These are phyloP conservation scores for Aspergillus flavus DNA, from an alignment of 2,329 filamentous ascomycete genomes.

Conservation along the genomic window DNA sequence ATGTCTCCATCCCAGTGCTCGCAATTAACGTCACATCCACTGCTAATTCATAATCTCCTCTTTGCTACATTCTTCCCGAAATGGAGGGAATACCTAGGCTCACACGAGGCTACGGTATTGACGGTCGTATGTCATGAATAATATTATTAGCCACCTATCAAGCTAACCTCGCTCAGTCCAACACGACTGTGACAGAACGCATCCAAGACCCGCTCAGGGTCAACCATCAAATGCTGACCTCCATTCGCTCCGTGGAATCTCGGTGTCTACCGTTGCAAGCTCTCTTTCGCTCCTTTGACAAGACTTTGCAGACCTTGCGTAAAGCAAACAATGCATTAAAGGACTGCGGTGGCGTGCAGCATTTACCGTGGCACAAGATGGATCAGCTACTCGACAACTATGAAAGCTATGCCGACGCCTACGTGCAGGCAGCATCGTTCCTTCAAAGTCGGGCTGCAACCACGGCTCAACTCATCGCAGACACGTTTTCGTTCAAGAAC, in stretches of 20 bases:
- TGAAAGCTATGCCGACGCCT: conserved; percentile 15
- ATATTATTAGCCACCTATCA: not conserved
- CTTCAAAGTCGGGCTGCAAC: conserved; percentile 22
- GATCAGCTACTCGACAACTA: conserved; percentile 24
- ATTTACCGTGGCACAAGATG: conserved; percentile 9
- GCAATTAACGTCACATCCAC: conserved; percentile 16
- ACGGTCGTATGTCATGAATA: conserved; percentile 18
- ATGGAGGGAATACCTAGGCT: conserved; percentile 34
- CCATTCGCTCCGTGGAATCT: conserved; percentile 22
- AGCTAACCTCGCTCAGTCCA: conserved; percentile 14
- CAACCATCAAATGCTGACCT: conserved; percentile 22
- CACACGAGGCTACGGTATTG: conserved; percentile 27
- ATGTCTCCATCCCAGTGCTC: conserved; percentile 11
- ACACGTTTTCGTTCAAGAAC: conserved; percentile 27
- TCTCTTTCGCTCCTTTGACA: conserved; percentile 20
- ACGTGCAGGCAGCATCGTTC: conserved; percentile 21
- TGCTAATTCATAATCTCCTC: conserved; percentile 30
- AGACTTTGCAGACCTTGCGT: conserved; percentile 15
- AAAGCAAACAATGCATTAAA: conserved; percentile 12
- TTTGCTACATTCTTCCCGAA: conserved; percentile 31
- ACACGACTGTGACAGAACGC: conserved; percentile 9
- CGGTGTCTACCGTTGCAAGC: conserved; percentile 23
- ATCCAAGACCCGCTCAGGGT: conserved; percentile 18
- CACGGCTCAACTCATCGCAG: conserved; percentile 24
- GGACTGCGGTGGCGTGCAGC: conserved; percentile 5